Conservation (phyloP, 352 stramenopile genomes). For the Phytophthora vignae region DNA sequence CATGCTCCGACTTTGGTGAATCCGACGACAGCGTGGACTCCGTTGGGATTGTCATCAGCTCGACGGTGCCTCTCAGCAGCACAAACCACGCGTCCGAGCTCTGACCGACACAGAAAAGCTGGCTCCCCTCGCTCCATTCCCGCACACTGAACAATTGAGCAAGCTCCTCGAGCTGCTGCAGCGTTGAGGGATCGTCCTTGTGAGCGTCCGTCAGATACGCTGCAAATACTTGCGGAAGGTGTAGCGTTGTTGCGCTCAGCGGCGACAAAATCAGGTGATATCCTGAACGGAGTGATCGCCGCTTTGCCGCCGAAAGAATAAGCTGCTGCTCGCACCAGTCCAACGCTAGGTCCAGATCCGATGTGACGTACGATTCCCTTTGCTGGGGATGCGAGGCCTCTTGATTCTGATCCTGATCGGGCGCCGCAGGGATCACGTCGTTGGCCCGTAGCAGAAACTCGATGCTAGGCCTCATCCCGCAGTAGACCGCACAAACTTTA, state of each 20-base stretch:
- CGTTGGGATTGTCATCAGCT: constrained; percentile 42
- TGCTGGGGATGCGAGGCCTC: constrained; percentile 9
- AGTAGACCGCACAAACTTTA: constrained; percentile 66
- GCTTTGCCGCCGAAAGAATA: constrained; percentile 50
- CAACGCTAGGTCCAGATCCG: constrained; percentile 60
- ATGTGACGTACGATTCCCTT: constrained; percentile 46
- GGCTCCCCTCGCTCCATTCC: constrained; percentile 39
- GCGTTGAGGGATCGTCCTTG: constrained; percentile 20
- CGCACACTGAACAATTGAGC: constrained; percentile 44
- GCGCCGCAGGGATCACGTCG: constrained; percentile 44
- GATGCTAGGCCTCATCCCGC: constrained; percentile 61
- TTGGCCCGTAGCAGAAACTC: constrained; percentile 69
- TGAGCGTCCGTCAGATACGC: constrained; percentile 48
- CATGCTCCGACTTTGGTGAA: constrained; percentile 26
- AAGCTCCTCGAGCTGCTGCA: constrained; percentile 40
- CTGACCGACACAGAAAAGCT: constrained; percentile 56
- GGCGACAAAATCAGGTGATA: constrained; percentile 30
- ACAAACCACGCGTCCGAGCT: constrained; percentile 56
- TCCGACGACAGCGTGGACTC: constrained; percentile 26
- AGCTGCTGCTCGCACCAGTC: constrained; percentile 77
- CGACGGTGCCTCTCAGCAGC: constrained; percentile 58
- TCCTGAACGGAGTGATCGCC: constrained; percentile 49
- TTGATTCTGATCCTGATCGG: background rate
- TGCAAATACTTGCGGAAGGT: constrained; percentile 49
- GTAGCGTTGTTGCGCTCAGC: constrained; percentile 38